Conservation (phyloP, 495 filamentous ascomycete genomes). For the Clavariopsis aquatica region DNA sequence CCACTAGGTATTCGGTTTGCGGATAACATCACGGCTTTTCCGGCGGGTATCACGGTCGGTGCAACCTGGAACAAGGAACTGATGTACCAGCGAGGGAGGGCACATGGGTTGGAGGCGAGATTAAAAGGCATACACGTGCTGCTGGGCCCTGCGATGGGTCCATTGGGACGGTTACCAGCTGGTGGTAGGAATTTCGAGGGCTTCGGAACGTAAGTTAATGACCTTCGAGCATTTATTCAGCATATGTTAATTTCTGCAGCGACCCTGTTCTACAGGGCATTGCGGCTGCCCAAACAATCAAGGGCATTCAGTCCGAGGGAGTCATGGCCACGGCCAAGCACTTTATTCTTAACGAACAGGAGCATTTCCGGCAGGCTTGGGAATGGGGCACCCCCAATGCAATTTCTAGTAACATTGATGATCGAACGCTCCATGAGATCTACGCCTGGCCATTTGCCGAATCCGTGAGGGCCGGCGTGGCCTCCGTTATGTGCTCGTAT, state of each 20-base stretch:
- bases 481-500: constrained; percentile 83
- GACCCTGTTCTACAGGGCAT: constrained; percentile 76
- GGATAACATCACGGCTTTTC: constrained; percentile 76
- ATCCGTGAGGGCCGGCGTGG: constrained; percentile 82
- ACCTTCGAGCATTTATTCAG: not conserved
- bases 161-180: constrained; percentile 76
- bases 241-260: constrained; percentile 25
- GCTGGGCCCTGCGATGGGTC: constrained; percentile 75
- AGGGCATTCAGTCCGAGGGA: constrained; percentile 74
- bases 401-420: constrained; percentile 79
- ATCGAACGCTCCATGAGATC: constrained; percentile 77
- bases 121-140: constrained; percentile 73
- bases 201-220: constrained; percentile 53
- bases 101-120: constrained; percentile 69
- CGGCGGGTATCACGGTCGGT: constrained; percentile 81
- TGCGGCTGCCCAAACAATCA: constrained; percentile 67
- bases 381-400: constrained; percentile 76
- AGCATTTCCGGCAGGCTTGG: constrained; percentile 74
- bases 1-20: constrained; percentile 78
- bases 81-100: constrained; percentile 69
- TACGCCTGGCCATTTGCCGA: constrained; percentile 93
- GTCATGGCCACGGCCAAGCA: constrained; percentile 88
- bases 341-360: constrained; percentile 81
- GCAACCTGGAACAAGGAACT: constrained; percentile 85
- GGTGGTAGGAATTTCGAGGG: constrained; percentile 94